Evolutionary conservation across 176 grass and related monocot genomes (phyloP), one percentile per base, ranked within the genome.

Genomic region (Raddia distichophylla): DNA sequence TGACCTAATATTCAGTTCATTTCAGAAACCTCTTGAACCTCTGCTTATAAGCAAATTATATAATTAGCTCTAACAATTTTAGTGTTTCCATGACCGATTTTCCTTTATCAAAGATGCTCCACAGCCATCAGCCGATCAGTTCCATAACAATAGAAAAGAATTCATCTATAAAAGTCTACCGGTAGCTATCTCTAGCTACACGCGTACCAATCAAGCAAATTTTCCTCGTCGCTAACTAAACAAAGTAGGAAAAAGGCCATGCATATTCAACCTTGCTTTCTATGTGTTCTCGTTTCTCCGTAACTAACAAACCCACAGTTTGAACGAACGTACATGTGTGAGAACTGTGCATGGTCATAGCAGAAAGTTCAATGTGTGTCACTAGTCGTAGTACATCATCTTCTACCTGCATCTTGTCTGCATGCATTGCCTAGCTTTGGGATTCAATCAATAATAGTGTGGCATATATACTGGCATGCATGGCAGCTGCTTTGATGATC

Each of bases 241-340:
- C 5, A 40, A 15, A 84, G 14, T 40, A 40, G 37, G 37, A n/a
- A 43, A 83, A 71, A 55, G 55, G 65, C 40, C 3, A 34, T 16
- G 7, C 0, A 2, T 18, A 59, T 69, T 75, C 70, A 80, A 84
- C 54, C 54, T 69, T 0, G 27, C 27, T 27, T 27, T 19, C 37
- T 40, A 5, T 54, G 61, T 75, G 46, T 48, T 79, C 82, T 60
- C 16, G 55, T 47, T 75, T 88, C 20, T 61, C 5, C 81, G 22
- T 62, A 75, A 74, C 76, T 27, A 27, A 27, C 27, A 27, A 61
- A 69, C 82, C 69, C 44, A 35, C 61, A 9, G 49, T 79, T 68
- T 74, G 52, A 79, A 72, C 66, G 67, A 52, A 11, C 3, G 9
- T 54, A 1, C 42, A 2, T 18, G 1, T 3, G 75, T 51, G 37